Percentiles rank a stretch among this genome's conserved stretches.
Evolutionary conservation across 2,329 filamentous ascomycete genomes (phyloP).

Genomic region (Hansfordia pulvinata): DNA sequence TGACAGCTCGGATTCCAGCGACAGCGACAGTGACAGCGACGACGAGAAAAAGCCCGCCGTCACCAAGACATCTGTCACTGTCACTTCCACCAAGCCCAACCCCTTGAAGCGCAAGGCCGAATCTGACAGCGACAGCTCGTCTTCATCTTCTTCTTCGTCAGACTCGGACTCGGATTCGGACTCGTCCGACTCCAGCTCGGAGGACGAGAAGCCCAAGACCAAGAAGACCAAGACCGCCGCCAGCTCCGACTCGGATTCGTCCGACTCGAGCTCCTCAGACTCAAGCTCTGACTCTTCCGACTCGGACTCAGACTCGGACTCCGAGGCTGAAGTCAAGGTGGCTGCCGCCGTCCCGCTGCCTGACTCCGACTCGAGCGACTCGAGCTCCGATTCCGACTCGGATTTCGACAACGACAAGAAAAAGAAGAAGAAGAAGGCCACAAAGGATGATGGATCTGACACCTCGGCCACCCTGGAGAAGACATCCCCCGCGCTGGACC

Average conservation of each 20-base stretch:
- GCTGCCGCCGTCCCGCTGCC: conserved; percentile 25
- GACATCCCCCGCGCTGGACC: conserved; percentile 32
- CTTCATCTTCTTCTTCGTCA: conserved; percentile 18
- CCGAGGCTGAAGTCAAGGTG: conserved; percentile 18
- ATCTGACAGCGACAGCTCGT: conserved; percentile 24
- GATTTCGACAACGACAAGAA: conserved; percentile 21
- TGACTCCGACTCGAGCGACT: conserved; percentile 22
- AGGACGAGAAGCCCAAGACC: conserved; percentile 13
- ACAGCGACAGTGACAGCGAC: conserved; percentile 17
- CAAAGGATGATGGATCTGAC: conserved; percentile 19
- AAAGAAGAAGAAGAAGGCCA: conserved; percentile 6
- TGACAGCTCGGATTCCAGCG: conserved; percentile 19
- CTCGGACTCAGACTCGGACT: conserved; percentile 23
- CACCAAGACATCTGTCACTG: conserved; percentile 12
- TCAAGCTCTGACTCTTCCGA: conserved; percentile 16
- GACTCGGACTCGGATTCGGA: conserved; percentile 19
- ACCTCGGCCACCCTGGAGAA: conserved; percentile 34
- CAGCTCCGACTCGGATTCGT: conserved; percentile 19
- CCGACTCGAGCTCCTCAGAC: conserved; percentile 15
- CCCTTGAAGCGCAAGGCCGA: conserved; percentile 41
- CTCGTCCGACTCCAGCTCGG: conserved; percentile 19
- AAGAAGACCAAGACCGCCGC: conserved; percentile 3
- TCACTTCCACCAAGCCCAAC: conserved; percentile 19
- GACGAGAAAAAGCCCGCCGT: conserved; percentile 12
- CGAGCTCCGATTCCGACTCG: conserved; percentile 22